A percentile compares a stretch with the other conserved stretches of the same genome.
Evolutionary conservation across 2,329 filamentous ascomycete genomes (phyloP).

Genomic region (Sphaerulina populicola): DNA sequence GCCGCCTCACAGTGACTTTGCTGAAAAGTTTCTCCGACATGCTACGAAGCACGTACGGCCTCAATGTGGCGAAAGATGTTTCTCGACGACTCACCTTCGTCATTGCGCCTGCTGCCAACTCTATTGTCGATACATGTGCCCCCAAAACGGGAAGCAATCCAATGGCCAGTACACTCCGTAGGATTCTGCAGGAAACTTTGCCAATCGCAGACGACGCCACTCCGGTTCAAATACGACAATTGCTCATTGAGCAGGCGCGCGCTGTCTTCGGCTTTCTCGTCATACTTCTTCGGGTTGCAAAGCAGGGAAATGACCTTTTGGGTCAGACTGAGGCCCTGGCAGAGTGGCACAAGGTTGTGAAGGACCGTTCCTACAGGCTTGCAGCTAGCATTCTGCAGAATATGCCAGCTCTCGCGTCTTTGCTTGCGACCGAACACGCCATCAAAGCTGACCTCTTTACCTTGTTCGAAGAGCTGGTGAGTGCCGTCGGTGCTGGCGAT

Average conservation of each 20-base stretch:
- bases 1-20: conserved; percentile 59
- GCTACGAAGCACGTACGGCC: conserved; percentile 63
- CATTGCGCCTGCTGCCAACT: conserved; percentile 64
- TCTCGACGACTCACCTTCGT: conserved; percentile 49
- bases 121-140: conserved; percentile 64
- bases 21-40: conserved; percentile 63
- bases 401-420: conserved; percentile 21
- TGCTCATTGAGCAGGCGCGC: conserved; percentile 19
- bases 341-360: conserved; percentile 2
- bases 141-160: conserved; percentile 16
- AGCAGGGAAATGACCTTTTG: conserved; percentile 9
- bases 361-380: conserved; percentile 13
- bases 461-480: conserved; percentile 21
- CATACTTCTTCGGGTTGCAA: conserved; percentile 19
- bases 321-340: background rate
- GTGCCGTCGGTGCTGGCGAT: conserved; percentile 25
- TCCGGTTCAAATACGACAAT: conserved; percentile 13
- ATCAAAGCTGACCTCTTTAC: conserved; percentile 21
- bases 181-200: conserved; percentile 17
- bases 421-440: conserved; percentile 21
- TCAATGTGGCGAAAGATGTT: conserved; percentile 52
- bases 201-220: conserved; percentile 18
- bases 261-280: conserved; percentile 15
- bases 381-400: conserved; percentile 16
- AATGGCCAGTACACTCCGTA: conserved; percentile 15